These are phyloP conservation scores for Sclerotinia glacialis DNA, from an alignment of 2,329 filamentous ascomycete species.

Conservation along the genomic window DNA sequence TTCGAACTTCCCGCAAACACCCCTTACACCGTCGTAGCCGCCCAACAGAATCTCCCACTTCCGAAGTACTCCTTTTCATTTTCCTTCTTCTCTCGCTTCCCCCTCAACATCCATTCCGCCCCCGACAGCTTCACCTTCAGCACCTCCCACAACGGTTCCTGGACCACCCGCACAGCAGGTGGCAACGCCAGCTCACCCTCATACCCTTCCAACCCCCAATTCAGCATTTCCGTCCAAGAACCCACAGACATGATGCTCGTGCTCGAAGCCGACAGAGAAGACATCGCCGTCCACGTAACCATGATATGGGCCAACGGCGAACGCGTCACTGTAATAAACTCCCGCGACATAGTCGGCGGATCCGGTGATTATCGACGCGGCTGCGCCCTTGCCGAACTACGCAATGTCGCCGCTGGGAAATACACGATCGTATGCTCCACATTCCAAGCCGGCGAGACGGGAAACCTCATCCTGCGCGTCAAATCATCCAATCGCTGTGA, in stretches of 20 bases:
- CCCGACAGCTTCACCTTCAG: conserved; percentile 40
- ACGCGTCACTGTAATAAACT: conserved; percentile 65
- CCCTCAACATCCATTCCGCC: conserved; percentile 61
- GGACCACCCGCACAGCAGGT: conserved; percentile 78
- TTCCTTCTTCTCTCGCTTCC: conserved; percentile 70
- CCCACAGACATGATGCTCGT: conserved; percentile 67
- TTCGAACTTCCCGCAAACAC: conserved; percentile 55
- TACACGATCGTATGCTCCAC: conserved; percentile 92
- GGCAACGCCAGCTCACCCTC: conserved; percentile 74
- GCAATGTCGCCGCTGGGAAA: conserved; percentile 61
- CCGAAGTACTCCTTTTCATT: conserved; percentile 81
- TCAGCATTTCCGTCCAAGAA: conserved; percentile 58
- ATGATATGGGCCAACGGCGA: conserved; percentile 74
- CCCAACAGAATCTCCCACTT: conserved; percentile 74
- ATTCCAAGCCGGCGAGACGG: conserved; percentile 76
- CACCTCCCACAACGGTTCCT: conserved; percentile 60
- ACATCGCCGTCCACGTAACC: conserved; percentile 79
- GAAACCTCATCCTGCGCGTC: conserved; percentile 72
- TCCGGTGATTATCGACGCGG: conserved; percentile 87
- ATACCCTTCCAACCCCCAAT: conserved; percentile 88
- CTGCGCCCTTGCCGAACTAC: conserved; percentile 66
- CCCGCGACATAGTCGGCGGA: conserved; percentile 74
- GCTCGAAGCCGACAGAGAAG: conserved; percentile 63
- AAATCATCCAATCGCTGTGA: conserved; percentile 57
- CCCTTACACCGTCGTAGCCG: conserved; percentile 62